Evolutionary conservation across 2,329 filamentous ascomycete genomes (phyloP).

Genomic region (Ustilaginoidea virens): DNA sequence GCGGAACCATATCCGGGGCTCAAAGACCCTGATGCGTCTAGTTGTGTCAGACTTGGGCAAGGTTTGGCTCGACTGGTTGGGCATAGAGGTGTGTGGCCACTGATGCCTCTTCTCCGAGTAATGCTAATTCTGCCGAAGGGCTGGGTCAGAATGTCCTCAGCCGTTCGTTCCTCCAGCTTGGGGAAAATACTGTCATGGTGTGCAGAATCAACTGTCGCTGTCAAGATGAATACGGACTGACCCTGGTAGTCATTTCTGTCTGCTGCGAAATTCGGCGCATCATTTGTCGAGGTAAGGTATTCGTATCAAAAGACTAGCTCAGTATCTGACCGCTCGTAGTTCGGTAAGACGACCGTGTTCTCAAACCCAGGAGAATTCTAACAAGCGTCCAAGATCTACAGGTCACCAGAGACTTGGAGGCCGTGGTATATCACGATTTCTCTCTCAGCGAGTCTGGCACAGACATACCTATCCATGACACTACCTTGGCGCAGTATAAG

Average conservation of each 20-base stretch:
- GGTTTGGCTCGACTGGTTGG: constrained; percentile 12
- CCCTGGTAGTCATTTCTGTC: constrained; percentile 16
- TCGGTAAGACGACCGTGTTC: constrained; percentile 1
- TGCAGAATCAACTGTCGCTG: not conserved
- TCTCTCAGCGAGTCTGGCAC: constrained; percentile 24
- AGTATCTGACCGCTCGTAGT: constrained; percentile 2
- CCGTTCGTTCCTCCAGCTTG: constrained; percentile 16
- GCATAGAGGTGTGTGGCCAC: constrained; percentile 19
- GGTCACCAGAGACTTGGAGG: constrained; percentile 22
- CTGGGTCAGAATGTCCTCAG: constrained; percentile 3
- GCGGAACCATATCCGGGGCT: constrained; percentile 10
- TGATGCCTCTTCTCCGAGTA: not conserved
- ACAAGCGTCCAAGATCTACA: constrained; percentile 19
- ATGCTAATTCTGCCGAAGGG: not conserved
- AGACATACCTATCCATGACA: constrained; percentile 22
- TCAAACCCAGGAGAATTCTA: not conserved
- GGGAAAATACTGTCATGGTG: constrained; percentile 19
- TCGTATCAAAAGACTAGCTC: not conserved
- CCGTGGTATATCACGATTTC: constrained; percentile 26
- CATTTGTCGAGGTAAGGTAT: constrained; percentile 16
- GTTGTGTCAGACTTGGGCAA: not conserved
- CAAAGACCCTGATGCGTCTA: not conserved
- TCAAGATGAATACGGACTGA: not conserved
- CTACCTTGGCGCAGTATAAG: constrained; percentile 22
- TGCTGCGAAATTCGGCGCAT: constrained; percentile 17